phyloP scores from a whole-genome alignment of 2,329 filamentous ascomycete species.

The Grosmannia huntii region DNA sequence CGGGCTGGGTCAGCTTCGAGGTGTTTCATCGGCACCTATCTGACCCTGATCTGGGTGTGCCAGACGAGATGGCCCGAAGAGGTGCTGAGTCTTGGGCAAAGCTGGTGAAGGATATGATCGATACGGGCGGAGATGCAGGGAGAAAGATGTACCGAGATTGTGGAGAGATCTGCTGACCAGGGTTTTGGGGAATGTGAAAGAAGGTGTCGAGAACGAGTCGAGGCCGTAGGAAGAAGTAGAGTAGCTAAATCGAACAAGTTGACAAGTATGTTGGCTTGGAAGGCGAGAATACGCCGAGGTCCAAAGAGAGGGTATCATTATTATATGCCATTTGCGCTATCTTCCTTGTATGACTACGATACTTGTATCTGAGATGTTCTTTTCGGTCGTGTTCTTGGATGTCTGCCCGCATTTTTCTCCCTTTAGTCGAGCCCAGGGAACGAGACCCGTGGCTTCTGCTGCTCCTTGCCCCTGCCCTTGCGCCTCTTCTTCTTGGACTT shows the following conservation, averaged over 20 bases:
- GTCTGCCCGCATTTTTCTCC: not conserved
- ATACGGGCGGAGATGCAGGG: not conserved
- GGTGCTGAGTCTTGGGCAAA: slow-evolving; percentile 37
- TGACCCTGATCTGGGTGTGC: slow-evolving; percentile 28
- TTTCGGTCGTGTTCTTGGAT: not conserved
- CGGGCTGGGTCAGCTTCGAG: slow-evolving; percentile 47
- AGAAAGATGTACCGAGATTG: not conserved
- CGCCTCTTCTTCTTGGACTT: slow-evolving; percentile 18
- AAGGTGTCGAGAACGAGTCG: not conserved
- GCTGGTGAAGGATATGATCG: slow-evolving; percentile 3
- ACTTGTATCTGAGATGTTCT: not conserved
- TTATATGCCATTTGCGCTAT: not conserved
- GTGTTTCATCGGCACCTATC: slow-evolving; percentile 42
- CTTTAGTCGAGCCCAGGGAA: slow-evolving; percentile 21
- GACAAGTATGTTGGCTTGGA: not conserved
- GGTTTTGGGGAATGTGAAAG: not conserved
- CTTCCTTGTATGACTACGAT: not conserved
- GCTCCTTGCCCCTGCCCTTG: slow-evolving; percentile 14
- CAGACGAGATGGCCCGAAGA: slow-evolving; percentile 36
- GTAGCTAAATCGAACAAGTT: too few relatives aligned
- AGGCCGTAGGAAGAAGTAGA: too few relatives aligned
- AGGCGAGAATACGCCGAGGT: not conserved
- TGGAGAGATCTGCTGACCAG: not conserved
- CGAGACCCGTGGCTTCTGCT: slow-evolving; percentile 10
- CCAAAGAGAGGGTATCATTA: not conserved